Evolutionary conservation across 768 basidiomycete species (phyloP).

Genomic region (Mycena indigotica): DNA sequence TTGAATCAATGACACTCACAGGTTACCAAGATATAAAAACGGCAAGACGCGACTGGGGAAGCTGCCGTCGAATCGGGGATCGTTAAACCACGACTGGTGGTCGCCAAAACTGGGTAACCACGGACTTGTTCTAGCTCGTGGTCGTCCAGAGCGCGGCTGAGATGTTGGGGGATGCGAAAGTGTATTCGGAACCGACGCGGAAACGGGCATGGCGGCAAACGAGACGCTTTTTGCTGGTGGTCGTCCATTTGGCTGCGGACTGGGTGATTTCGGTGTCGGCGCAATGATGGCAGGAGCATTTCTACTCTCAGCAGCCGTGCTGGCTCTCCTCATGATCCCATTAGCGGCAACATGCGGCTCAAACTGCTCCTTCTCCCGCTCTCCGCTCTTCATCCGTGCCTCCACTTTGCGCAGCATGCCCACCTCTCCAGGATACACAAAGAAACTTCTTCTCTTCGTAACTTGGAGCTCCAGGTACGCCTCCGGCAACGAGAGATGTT

Average conservation of each 20-base stretch:
- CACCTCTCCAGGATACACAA: slow-evolving; percentile 85
- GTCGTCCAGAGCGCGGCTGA: slow-evolving; percentile 46
- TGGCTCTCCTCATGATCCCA: slow-evolving; percentile 34
- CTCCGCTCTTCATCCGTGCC: slow-evolving; percentile 43
- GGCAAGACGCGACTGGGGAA: slow-evolving; percentile 93
- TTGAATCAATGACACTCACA: slow-evolving; percentile 70
- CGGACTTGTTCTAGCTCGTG: slow-evolving; percentile 72
- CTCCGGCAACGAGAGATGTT: slow-evolving; percentile 71
- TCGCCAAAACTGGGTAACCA: slow-evolving; percentile 65
- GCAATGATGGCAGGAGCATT: slow-evolving; percentile 2
- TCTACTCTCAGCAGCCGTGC: slow-evolving; percentile 33
- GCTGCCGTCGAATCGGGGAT: slow-evolving; percentile 89
- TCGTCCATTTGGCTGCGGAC: slow-evolving; percentile 21
- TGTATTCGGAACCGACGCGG: slow-evolving; percentile 9
- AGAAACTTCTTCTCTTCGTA: slow-evolving; percentile 79
- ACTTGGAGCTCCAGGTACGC: slow-evolving; percentile 93
- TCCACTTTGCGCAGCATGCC: slow-evolving; percentile 74
- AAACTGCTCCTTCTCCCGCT: slow-evolving; percentile 16
- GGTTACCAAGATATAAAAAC: slow-evolving; percentile 91
- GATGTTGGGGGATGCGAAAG: slow-evolving; percentile 31
- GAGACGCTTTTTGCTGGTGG: slow-evolving; percentile 55
- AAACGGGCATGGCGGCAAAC: slow-evolving; percentile 35
- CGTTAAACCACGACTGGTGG: slow-evolving; percentile 94
- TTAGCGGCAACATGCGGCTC: slow-evolving; percentile 26
- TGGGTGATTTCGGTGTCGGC: background rate